Base-by-base conservation (phyloP, 176 grass and related monocot species). In the Echinochloa phyllopogon region DNA sequence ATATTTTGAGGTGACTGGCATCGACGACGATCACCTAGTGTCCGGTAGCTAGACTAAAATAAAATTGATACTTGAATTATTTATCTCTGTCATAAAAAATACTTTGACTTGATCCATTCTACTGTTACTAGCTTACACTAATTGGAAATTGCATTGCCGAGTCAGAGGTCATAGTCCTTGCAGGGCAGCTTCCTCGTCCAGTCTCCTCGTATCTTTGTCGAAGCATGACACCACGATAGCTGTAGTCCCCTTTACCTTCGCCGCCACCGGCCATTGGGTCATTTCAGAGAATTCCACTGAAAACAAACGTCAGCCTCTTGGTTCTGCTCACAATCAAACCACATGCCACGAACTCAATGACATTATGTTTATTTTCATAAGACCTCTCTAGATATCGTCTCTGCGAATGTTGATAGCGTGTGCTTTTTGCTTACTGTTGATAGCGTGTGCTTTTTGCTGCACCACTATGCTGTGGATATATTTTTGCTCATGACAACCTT, bases 131-230 rank as follows among this genome's bases (percentile, higher is more conserved):
- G 4, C 60, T 63, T 33, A 7, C 16, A 36, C 15, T 3, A 41
- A 37, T 18, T 27, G 41, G 21, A 48, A 65, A 79, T 36, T 48
- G 24, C 24, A 79, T 36, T 48, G 24, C 24, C 9, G 8, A 49
- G 76, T 79, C 76, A 78, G 59, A 65, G 41, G 21, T 25, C 44
- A 17, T 21, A 6, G 2, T 64, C 61, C 5, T 37, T 53, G 15
- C 17, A 24, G n/a, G n/a, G 57, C 1, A 60, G n/a, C n/a, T 25
- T 61, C 61, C 1, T 51, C 49, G 11, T 16, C 24, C 24, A 12
- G 50, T 75, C 73, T 55, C 29, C 53, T n/a, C 53, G 24, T 23
- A 59, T 49, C 60, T 81, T 69, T 17, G 63, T 81, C 78, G 20
- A 56, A 69, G 8, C 78, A n/a, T 53, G 47, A 8, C 49, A 16